phyloP scores from a whole-genome alignment of 2,329 filamentous ascomycete species.

The Exophiala phaeomuriformis region DNA sequence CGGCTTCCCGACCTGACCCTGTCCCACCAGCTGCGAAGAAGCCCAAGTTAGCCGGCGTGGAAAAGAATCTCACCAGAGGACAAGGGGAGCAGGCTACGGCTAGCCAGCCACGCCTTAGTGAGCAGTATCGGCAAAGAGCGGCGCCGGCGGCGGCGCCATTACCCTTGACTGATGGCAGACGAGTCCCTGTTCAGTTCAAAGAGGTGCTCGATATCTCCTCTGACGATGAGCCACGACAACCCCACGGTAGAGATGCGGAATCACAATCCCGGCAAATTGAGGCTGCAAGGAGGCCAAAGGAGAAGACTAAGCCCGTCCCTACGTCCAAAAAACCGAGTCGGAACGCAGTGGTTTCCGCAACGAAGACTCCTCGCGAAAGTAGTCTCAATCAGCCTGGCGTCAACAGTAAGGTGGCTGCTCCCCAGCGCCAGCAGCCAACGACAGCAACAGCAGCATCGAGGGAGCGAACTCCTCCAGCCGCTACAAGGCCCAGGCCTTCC shows the following conservation, averaged over 20 bases:
- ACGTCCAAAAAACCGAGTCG: not conserved
- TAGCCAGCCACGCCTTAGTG: not conserved
- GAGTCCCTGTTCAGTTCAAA: slow-evolving; percentile 4
- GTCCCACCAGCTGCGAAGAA: slow-evolving; percentile 33
- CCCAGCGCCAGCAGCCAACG: not conserved
- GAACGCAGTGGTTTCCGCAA: no score
- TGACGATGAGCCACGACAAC: slow-evolving; percentile 14
- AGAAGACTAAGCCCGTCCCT: not conserved
- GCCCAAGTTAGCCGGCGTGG: slow-evolving; percentile 25
- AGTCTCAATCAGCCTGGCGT: no score
- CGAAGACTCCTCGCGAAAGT: not conserved
- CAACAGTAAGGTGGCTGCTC: not conserved
- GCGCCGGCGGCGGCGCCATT: slow-evolving; percentile 4
- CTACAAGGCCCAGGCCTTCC: not conserved
- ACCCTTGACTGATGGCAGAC: not conserved
- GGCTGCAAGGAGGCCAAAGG: not conserved
- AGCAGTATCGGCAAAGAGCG: no score
- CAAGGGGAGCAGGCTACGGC: not conserved
- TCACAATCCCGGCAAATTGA: not conserved
- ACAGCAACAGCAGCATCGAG: not conserved
- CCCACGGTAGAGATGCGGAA: not conserved
- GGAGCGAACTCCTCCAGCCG: not conserved
- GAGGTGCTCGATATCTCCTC: slow-evolving; percentile 21
- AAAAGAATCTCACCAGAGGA: slow-evolving; percentile 12
- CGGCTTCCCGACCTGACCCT: slow-evolving; percentile 6